Evolutionary conservation across 371 early-diverging fungal genomes (phyloP).

Genomic region (Umbelopsis sp.): DNA sequence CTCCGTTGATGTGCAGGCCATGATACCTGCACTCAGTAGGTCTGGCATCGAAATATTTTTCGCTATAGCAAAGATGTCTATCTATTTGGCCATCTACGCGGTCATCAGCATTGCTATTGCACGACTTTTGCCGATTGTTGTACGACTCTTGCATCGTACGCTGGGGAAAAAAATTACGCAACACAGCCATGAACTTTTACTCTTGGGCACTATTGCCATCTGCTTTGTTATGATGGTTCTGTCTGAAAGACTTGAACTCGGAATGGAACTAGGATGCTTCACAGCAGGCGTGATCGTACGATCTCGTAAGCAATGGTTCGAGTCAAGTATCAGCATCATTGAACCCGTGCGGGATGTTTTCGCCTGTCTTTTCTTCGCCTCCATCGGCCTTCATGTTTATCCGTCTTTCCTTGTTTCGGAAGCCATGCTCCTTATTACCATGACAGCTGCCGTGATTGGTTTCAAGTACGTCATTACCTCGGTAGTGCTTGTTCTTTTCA

Average conservation of each 20-base stretch:
- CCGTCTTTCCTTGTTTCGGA: slow-evolving; percentile 62
- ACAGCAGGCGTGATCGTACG: slow-evolving; percentile 64
- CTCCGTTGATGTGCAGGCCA: slow-evolving; percentile 38
- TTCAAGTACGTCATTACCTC: slow-evolving; percentile 56
- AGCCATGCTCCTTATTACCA: slow-evolving; percentile 47
- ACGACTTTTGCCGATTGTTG: slow-evolving; percentile 31
- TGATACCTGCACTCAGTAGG: slow-evolving; percentile 59
- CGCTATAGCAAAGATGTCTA: slow-evolving; percentile 36
- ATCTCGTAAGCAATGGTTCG: slow-evolving; percentile 44
- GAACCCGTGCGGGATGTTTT: slow-evolving; percentile 65
- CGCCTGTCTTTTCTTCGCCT: slow-evolving; percentile 65
- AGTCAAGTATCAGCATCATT: slow-evolving; percentile 42
- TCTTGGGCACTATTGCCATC: slow-evolving; percentile 56
- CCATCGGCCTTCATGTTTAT: slow-evolving; percentile 69
- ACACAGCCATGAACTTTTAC: slow-evolving; percentile 47
- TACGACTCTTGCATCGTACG: slow-evolving; percentile 26
- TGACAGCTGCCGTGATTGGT: slow-evolving; percentile 53
- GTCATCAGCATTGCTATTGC: slow-evolving; percentile 40
- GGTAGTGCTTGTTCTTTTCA: slow-evolving; percentile 40
- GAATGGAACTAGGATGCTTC: slow-evolving; percentile 67
- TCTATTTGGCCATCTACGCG: slow-evolving; percentile 48
- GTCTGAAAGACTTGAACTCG: slow-evolving; percentile 49
- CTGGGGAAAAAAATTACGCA: slow-evolving; percentile 33
- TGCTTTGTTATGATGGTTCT: slow-evolving; percentile 53
- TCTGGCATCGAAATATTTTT: slow-evolving; percentile 48